phyloP scores from a whole-genome alignment of 495 filamentous ascomycete genomes.

The Cryomyces minteri region DNA sequence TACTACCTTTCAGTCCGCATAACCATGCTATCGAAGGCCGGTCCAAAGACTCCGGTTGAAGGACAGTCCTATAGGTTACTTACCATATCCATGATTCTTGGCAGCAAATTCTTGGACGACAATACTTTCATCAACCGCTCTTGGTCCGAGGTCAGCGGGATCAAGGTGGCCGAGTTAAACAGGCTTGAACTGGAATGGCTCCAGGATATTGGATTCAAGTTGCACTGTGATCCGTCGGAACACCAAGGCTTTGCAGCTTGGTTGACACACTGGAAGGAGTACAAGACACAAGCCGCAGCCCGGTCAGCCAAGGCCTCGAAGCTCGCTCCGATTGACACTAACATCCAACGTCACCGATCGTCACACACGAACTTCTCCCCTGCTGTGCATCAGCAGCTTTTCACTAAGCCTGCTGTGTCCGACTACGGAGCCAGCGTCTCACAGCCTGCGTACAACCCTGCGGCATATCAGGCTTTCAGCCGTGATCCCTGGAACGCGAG shows the following conservation, averaged over 20 bases:
- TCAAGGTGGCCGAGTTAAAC: constrained; percentile 75
- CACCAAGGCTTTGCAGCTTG: constrained; percentile 70
- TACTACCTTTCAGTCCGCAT: constrained; percentile 75
- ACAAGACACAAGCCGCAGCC: constrained; percentile 42
- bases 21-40: constrained; percentile 45
- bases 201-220: constrained; percentile 60
- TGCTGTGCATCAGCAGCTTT: constrained; percentile 4
- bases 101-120: constrained; percentile 96
- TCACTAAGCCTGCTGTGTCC: constrained; percentile 16
- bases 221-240: constrained; percentile 74
- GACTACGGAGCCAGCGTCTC: constrained; percentile 11
- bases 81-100: constrained; percentile 71
- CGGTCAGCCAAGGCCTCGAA: constrained; percentile 27
- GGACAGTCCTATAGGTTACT: constrained; percentile 81
- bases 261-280: constrained; percentile 69
- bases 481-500: constrained; percentile 35
- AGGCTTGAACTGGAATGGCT: constrained; percentile 86
- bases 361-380: constrained; percentile 20
- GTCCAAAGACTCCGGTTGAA: constrained; percentile 37
- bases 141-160: constrained; percentile 95
- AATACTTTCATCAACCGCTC: constrained; percentile 99
- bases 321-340: constrained; percentile 55
- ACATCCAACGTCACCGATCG: constrained; percentile 29
- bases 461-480: constrained; percentile 8
- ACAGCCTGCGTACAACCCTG: constrained; percentile 26